These are phyloP conservation scores for Amylostereum areolatum DNA, from an alignment of 1,284 basidiomycete species.

Conservation along the genomic window DNA sequence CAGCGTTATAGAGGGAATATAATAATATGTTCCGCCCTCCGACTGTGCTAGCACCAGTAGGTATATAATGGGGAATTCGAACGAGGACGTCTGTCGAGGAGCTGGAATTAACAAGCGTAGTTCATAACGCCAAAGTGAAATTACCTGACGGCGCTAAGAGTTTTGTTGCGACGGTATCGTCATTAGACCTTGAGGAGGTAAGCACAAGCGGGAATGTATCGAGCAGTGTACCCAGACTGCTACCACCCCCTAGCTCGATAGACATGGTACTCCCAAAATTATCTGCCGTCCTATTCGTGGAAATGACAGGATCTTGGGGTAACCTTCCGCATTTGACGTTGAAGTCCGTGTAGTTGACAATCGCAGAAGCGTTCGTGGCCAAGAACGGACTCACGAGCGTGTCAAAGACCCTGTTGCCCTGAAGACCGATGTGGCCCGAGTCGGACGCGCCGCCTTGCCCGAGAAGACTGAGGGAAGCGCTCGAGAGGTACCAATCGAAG, in stretches of 20 bases:
- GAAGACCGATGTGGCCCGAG: background rate
- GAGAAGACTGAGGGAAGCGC: background rate
- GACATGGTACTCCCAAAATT: background rate
- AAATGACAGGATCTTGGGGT: background rate
- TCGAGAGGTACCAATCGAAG: background rate
- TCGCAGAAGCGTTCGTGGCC: background rate
- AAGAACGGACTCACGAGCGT: background rate
- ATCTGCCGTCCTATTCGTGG: background rate
- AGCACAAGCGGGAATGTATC: background rate
- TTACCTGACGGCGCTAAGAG: background rate
- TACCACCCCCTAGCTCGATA: background rate
- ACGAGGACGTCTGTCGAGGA: too few relatives aligned
- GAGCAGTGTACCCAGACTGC: background rate
- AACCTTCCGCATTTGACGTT: background rate
- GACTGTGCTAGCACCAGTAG: too few relatives aligned
- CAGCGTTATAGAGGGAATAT: background rate
- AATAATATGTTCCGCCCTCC: too few relatives aligned
- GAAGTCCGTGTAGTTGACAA: background rate
- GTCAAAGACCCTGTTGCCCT: background rate
- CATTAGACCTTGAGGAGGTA: background rate
- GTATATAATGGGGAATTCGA: too few relatives aligned
- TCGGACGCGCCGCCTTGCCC: background rate
- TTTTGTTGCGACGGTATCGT: background rate
- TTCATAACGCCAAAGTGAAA: background rate
- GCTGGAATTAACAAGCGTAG: too few relatives aligned